Conservation (phyloP, 2,329 filamentous ascomycete species). For the Aureobasidium leucospermi region DNA sequence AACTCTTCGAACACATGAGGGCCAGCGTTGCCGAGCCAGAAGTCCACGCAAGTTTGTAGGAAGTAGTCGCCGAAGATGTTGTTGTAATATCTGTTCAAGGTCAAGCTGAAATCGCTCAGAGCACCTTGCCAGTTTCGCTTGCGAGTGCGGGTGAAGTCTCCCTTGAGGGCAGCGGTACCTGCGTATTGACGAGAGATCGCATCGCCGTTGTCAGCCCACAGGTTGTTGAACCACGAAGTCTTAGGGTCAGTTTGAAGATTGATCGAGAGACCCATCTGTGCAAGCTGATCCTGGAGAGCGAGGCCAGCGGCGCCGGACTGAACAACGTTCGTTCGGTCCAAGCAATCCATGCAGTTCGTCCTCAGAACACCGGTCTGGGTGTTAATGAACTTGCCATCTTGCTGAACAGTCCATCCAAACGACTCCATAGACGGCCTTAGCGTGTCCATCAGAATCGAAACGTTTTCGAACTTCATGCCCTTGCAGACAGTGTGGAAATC, state of each 20-base stretch:
- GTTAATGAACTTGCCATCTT: slow-evolving; percentile 34
- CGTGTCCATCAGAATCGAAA: slow-evolving; percentile 67
- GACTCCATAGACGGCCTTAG: slow-evolving; percentile 60
- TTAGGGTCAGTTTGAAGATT: slow-evolving; percentile 67
- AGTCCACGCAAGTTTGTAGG: slow-evolving; percentile 90
- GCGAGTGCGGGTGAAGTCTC: slow-evolving; percentile 86
- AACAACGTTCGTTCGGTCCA: slow-evolving; percentile 92
- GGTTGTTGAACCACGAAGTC: slow-evolving; percentile 87
- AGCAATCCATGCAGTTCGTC: slow-evolving; percentile 97
- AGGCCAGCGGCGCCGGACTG: slow-evolving; percentile 84
- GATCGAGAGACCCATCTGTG: slow-evolving; percentile 67
- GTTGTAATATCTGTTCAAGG: slow-evolving; percentile 68
- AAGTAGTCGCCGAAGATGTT: slow-evolving; percentile 99
- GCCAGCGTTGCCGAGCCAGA: slow-evolving; percentile 80
- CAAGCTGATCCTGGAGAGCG: slow-evolving; percentile 73
- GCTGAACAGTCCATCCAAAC: slow-evolving; percentile 62
- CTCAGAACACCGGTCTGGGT: slow-evolving; percentile 71
- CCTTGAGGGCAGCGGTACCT: slow-evolving; percentile 90
- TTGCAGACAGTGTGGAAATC: slow-evolving; percentile 90
- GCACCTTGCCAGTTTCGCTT: slow-evolving; percentile 89
- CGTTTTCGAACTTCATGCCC: slow-evolving; percentile 97
- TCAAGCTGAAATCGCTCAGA: slow-evolving; percentile 83
- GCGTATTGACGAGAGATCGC: slow-evolving; percentile 94
- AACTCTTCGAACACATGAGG: slow-evolving; percentile 88
- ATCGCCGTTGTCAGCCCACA: slow-evolving; percentile 98